phyloP scores from a whole-genome alignment of 2,329 filamentous ascomycete species.

The Xylaria multiplex region DNA sequence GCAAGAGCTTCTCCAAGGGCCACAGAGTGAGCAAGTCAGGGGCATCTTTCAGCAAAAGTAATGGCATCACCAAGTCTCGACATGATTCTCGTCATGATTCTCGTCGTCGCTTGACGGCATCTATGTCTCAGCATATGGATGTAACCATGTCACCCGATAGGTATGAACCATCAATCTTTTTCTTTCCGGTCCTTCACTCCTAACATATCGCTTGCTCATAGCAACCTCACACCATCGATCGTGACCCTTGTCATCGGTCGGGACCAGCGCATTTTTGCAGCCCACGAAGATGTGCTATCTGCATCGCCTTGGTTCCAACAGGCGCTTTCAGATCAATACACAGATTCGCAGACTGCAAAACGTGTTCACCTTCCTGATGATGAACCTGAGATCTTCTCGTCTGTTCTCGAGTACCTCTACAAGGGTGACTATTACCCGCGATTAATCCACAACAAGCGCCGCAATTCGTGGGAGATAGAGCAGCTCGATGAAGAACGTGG shows the following conservation, averaged over 20 bases:
- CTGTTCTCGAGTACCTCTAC: slow-evolving; percentile 89
- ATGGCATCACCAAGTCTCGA: slow-evolving; percentile 64
- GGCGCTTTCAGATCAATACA: slow-evolving; percentile 70
- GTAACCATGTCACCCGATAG: slow-evolving; percentile 55
- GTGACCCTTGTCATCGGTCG: slow-evolving; percentile 83
- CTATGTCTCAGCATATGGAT: slow-evolving; percentile 53
- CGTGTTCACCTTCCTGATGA: slow-evolving; percentile 84
- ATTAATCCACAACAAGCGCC: slow-evolving; percentile 82
- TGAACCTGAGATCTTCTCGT: slow-evolving; percentile 90
- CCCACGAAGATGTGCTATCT: slow-evolving; percentile 85
- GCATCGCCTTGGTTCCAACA: slow-evolving; percentile 81
- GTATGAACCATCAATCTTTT: slow-evolving; percentile 50
- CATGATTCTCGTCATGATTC: slow-evolving; percentile 64
- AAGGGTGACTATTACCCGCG: slow-evolving; percentile 93
- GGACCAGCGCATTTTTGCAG: slow-evolving; percentile 87
- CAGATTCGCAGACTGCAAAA: slow-evolving; percentile 67
- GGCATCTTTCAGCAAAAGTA: slow-evolving; percentile 65
- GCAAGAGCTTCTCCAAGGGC: slow-evolving; percentile 64
- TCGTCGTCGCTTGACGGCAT: slow-evolving; percentile 60
- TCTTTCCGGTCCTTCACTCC: slow-evolving; percentile 19
- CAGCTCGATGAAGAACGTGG: slow-evolving; percentile 59
- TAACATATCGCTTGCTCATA: slow-evolving; percentile 46
- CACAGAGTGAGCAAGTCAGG: slow-evolving; percentile 62
- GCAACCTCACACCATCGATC: slow-evolving; percentile 72
- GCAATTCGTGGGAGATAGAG: slow-evolving; percentile 85